A percentile compares a stretch with the other conserved stretches of the same genome.
These are phyloP conservation scores for Vanderwaltozyma verrucispora DNA, from an alignment of 805 yeast species.

Conservation along the genomic window DNA sequence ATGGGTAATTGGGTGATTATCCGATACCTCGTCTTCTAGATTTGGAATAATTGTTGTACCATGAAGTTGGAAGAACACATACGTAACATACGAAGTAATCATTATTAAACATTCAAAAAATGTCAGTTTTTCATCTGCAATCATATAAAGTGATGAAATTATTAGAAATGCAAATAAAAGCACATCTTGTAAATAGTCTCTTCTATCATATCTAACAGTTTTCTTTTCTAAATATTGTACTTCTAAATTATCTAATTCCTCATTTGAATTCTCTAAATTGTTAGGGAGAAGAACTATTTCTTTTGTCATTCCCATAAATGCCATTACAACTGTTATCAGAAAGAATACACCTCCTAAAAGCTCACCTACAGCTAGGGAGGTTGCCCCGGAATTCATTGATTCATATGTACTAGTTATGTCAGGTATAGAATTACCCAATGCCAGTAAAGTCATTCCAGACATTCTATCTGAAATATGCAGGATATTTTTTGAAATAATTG, in stretches of 20 bases:
- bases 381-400: constrained; percentile 64
- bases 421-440: constrained; percentile 89
- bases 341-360: constrained; percentile 86
- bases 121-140: constrained; percentile 45
- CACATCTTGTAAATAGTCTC: constrained; percentile 50
- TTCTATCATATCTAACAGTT: constrained; percentile 22
- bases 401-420: constrained; percentile 78
- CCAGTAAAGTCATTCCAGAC: constrained; percentile 78
- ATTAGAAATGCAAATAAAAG: constrained; percentile 44
- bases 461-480: constrained; percentile 62
- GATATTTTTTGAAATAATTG: constrained; percentile 45
- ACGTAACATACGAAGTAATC: constrained; percentile 24
- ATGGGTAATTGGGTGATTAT: too few species aligned
- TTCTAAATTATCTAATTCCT: too few species aligned
- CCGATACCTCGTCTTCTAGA: too few species aligned
- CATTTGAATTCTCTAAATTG: too few species aligned
- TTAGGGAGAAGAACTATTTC: constrained; percentile 40
- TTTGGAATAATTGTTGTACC: too few species aligned
- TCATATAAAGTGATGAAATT: constrained; percentile 38
- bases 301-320: constrained; percentile 58
- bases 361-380: constrained; percentile 79
- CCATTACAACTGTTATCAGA: constrained; percentile 68
- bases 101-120: constrained; percentile 47
- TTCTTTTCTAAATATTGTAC: background rate
- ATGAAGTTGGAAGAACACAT: constrained; percentile 1